These are phyloP conservation scores for Rubroshorea leprosula DNA, from an alignment of 345 rosid genomes.

Conservation along the genomic window DNA sequence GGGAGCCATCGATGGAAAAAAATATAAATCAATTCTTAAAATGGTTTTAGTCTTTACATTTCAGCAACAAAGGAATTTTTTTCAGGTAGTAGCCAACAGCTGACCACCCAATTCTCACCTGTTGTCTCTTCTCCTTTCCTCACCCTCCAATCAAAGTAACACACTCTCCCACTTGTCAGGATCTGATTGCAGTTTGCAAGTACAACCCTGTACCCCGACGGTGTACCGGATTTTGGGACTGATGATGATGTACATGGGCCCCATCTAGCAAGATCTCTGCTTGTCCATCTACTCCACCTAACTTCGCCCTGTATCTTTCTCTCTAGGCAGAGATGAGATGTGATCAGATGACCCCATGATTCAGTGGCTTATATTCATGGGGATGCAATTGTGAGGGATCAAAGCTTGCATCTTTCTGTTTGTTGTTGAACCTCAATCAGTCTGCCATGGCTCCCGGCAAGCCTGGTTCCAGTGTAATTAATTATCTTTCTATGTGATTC, in stretches of 20 bases:
- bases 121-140: neutral
- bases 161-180: neutral
- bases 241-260: neutral
- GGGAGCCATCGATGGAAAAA: too few species aligned
- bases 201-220: neutral
- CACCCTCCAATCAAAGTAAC: neutral
- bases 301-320: neutral
- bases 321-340: neutral
- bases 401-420: neutral
- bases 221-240: too few species aligned
- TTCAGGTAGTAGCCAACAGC: neutral
- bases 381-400: neutral
- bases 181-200: neutral
- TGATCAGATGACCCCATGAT: neutral
- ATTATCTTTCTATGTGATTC: neutral
- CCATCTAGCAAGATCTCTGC: neutral
- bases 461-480: slow-evolving; percentile 17
- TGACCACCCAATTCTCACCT: neutral
- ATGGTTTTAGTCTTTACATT: too few species aligned
- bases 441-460: slow-evolving; percentile 12
- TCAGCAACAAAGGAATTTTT: neutral
- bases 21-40: too few species aligned
- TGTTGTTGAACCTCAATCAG: neutral
- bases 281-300: neutral
- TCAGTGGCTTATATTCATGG: neutral